These are phyloP conservation scores for Leucocoprinus leucothites DNA, from an alignment of 768 basidiomycete genomes.

Conservation along the genomic window DNA sequence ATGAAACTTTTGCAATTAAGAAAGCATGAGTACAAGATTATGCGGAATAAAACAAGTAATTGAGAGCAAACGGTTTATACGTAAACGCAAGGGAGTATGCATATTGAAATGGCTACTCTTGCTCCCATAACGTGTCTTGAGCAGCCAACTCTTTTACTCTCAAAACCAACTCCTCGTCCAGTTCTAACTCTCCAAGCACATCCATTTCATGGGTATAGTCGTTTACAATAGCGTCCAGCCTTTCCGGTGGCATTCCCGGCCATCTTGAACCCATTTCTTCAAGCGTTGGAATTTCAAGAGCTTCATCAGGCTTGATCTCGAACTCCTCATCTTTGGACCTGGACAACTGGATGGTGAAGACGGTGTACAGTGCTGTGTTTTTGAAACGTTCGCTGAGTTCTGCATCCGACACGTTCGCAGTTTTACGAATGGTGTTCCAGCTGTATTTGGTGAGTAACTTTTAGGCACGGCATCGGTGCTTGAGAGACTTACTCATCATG, in stretches of 20 bases:
- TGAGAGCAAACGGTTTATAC: neutral
- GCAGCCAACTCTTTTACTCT: slow-evolving; percentile 62
- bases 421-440: slow-evolving; percentile 76
- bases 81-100: neutral
- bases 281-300: slow-evolving; percentile 53
- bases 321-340: slow-evolving; percentile 37
- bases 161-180: slow-evolving; percentile 56
- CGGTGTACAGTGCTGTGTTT: slow-evolving; percentile 70
- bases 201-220: slow-evolving; percentile 67
- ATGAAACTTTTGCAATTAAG: too few relatives aligned
- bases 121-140: slow-evolving; percentile 41
- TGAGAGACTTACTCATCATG: slow-evolving; percentile 73
- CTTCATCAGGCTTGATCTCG: slow-evolving; percentile 54
- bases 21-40: neutral
- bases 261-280: slow-evolving; percentile 68
- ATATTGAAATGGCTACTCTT: neutral
- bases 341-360: slow-evolving; percentile 49
- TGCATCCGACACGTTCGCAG: slow-evolving; percentile 71
- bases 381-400: slow-evolving; percentile 72
- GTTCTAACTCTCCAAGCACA: slow-evolving; percentile 49
- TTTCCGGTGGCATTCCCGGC: slow-evolving; percentile 68
- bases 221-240: slow-evolving; percentile 51
- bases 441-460: slow-evolving; percentile 34
- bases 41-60: neutral
- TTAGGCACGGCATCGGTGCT: neutral